These are phyloP conservation scores for Aspergillus wentii DNA, from an alignment of 495 filamentous ascomycete species.

Conservation along the genomic window DNA sequence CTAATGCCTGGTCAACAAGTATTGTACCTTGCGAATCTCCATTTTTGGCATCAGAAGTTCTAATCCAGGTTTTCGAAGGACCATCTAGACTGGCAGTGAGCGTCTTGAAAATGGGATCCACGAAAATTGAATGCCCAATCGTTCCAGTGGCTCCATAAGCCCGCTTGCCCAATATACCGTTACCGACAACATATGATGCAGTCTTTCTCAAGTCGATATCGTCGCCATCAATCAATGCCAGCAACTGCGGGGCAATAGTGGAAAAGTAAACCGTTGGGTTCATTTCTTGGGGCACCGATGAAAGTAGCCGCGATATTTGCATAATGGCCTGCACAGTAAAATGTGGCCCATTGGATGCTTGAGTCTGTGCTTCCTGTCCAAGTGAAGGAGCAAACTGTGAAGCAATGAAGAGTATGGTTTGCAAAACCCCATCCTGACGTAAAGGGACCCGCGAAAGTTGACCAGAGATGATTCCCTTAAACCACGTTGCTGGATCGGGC, in stretches of 20 bases:
- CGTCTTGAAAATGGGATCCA: conserved; percentile 56
- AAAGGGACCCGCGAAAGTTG: conserved; percentile 59
- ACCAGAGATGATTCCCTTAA: conserved; percentile 44
- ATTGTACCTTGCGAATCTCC: conserved; percentile 3
- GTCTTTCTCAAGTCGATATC: conserved; percentile 60
- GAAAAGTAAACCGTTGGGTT: conserved; percentile 55
- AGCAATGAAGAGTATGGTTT: conserved; percentile 66
- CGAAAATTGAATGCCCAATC: conserved; percentile 64
- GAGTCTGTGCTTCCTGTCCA: conserved; percentile 29
- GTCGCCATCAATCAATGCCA: conserved; percentile 60
- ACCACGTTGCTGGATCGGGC: conserved; percentile 40
- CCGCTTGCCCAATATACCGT: conserved; percentile 64
- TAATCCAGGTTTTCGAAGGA: conserved; percentile 22
- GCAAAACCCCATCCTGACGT: conserved; percentile 58
- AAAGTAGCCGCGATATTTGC: conserved; percentile 58
- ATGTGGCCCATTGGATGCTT: conserved; percentile 47
- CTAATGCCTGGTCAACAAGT: conserved; percentile 16
- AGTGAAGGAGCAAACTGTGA: conserved; percentile 50
- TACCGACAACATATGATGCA: conserved; percentile 68
- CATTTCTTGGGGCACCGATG: conserved; percentile 56
- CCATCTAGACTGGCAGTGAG: conserved; percentile 51
- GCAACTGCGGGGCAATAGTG: conserved; percentile 60
- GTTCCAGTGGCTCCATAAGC: conserved; percentile 63
- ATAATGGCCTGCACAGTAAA: conserved; percentile 71
- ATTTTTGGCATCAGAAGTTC: neutral